Conservation (phyloP, 495 filamentous ascomycete species). For the Trichoderma gamsii region DNA sequence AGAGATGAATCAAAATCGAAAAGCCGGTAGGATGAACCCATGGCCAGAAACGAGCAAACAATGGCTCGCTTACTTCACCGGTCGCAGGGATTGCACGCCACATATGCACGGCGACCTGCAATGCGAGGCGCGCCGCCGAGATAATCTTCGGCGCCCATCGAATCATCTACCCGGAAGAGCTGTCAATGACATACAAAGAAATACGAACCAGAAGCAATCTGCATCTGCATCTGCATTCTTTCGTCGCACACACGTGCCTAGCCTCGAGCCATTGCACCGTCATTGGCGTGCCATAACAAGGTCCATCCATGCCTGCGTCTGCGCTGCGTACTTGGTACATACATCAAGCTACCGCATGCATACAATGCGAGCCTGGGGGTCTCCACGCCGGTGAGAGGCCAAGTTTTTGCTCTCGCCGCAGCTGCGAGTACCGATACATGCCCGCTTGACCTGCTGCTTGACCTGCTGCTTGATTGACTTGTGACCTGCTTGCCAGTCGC, state of each 20-base stretch:
- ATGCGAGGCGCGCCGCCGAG: neutral
- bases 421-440: neutral
- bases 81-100: neutral
- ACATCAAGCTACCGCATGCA: neutral
- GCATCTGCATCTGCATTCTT: slow-evolving; percentile 9
- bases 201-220: neutral
- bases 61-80: slow-evolving; percentile 3
- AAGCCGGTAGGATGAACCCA: neutral
- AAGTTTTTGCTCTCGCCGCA: neutral
- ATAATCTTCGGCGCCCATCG: neutral
- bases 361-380: neutral
- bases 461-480: too few species aligned
- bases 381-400: slow-evolving; percentile 6
- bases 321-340: neutral
- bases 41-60: neutral
- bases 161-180: neutral
- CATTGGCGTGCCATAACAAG: neutral
- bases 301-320: neutral
- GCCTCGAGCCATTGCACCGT: neutral
- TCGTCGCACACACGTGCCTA: slow-evolving; percentile 9
- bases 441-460: neutral
- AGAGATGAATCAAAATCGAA: neutral
- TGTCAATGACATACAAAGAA: neutral
- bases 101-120: neutral
- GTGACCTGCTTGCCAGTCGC: neutral